Evolutionary conservation across 805 yeast genomes (phyloP).

Genomic region (Zygotorulaspora florentina): DNA sequence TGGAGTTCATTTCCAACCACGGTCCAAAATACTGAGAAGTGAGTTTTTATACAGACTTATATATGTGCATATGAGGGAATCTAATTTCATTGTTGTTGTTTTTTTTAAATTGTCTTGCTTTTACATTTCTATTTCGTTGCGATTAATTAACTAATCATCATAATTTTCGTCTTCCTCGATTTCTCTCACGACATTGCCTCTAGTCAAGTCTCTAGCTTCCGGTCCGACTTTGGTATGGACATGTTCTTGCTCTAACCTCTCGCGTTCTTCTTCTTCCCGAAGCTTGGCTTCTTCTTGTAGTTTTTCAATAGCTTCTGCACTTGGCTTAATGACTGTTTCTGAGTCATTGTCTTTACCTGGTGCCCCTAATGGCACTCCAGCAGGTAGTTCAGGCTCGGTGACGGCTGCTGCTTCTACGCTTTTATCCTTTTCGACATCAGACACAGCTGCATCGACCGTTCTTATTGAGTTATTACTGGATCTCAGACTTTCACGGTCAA

Average conservation of each 20-base stretch:
- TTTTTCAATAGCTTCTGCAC: constrained; percentile 38
- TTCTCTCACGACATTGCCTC: constrained; percentile 35
- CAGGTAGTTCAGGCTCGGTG: background rate
- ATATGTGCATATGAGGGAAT: too few species aligned
- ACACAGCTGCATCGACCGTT: constrained; percentile 1
- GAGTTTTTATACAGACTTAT: too few species aligned
- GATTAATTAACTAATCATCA: constrained; percentile 35
- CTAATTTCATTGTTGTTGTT: background rate
- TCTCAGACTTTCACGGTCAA: background rate
- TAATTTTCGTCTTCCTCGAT: constrained; percentile 45
- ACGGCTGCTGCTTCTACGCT: background rate
- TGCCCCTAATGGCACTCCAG: background rate
- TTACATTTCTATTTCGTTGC: background rate
- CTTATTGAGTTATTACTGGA: background rate
- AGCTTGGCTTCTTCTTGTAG: constrained; percentile 40
- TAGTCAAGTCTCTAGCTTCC: constrained; percentile 9
- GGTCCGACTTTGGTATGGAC: constrained; percentile 5
- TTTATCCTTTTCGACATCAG: constrained; percentile 1
- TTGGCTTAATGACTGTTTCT: constrained; percentile 31
- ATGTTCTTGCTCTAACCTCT: constrained; percentile 16
- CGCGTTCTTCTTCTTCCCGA: constrained; percentile 36
- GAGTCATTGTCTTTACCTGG: constrained; percentile 8
- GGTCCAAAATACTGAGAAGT: too few species aligned
- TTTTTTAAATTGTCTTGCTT: background rate
- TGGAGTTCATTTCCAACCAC: too few species aligned